A percentile compares a stretch with the other conserved stretches of the same genome.
Evolutionary conservation across 345 rosid species (phyloP).

Genomic region (Gossypium ekmanianum): DNA sequence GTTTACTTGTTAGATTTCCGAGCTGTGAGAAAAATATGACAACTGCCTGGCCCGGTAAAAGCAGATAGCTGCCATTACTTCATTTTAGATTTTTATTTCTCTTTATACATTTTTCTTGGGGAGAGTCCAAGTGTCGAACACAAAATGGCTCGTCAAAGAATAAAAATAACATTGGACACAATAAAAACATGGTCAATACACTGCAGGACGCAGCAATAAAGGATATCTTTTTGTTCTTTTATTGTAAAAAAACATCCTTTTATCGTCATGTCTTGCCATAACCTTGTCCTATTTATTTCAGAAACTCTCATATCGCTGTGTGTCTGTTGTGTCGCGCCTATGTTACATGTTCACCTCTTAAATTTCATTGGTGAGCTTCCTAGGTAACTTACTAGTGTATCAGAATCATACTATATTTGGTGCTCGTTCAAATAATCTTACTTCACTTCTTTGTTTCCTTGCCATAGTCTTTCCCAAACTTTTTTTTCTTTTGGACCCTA

Average conservation of each 20-base stretch:
- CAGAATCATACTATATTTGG: neutral
- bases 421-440: neutral
- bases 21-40: neutral
- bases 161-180: neutral
- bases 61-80: neutral
- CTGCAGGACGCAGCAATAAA: neutral
- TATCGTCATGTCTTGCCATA: neutral
- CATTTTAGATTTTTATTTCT: neutral
- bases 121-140: neutral
- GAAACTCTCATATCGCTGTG: neutral
- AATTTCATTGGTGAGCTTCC: neutral
- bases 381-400: neutral
- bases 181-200: neutral
- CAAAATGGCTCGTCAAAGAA: neutral
- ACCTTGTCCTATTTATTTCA: neutral
- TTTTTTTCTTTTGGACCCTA: conserved; percentile 8
- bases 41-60: neutral
- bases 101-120: neutral
- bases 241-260: neutral
- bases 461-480: neutral
- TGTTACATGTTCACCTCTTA: neutral
- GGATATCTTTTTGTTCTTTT: neutral
- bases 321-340: neutral
- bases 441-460: neutral
- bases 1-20: neutral